Conservation (phyloP, 352 stramenopile species). For the Lagenidium giganteum region DNA sequence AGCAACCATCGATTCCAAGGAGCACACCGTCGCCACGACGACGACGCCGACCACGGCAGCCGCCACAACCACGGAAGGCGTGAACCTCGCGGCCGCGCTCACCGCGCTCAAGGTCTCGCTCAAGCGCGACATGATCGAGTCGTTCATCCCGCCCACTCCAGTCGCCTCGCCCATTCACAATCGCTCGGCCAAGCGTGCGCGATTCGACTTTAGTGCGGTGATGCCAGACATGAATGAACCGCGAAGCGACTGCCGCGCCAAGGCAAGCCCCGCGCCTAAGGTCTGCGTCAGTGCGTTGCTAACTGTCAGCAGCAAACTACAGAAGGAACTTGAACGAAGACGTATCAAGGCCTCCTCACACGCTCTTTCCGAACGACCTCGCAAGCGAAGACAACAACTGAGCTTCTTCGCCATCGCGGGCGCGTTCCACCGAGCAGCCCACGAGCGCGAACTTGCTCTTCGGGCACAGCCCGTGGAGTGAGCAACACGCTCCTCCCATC, state of each 20-base stretch:
- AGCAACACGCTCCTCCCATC: too few species aligned
- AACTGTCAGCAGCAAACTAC: slow-evolving; percentile 64
- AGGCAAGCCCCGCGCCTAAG: slow-evolving; percentile 28
- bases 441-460: slow-evolving; percentile 47
- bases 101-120: slow-evolving; percentile 72
- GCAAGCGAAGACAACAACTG: slow-evolving; percentile 62
- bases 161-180: slow-evolving; percentile 55
- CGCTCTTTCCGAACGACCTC: slow-evolving; percentile 33
- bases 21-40: slow-evolving; percentile 4
- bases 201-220: slow-evolving; percentile 39
- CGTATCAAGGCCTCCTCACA: slow-evolving; percentile 27
- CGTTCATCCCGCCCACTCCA: slow-evolving; percentile 63
- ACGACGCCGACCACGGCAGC: slow-evolving; percentile 5
- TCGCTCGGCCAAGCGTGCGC: slow-evolving; percentile 44
- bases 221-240: slow-evolving; percentile 21
- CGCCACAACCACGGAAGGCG: slow-evolving; percentile 24
- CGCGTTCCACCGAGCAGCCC: slow-evolving; percentile 71
- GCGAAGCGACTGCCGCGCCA: slow-evolving; percentile 18
- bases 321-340: slow-evolving; percentile 57
- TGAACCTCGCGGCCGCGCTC: slow-evolving; percentile 48
- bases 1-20: slow-evolving; percentile 1
- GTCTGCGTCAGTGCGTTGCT: slow-evolving; percentile 42
- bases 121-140: slow-evolving; percentile 67
- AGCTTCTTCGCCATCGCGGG: slow-evolving; percentile 78
- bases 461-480: slow-evolving; percentile 10